phyloP scores from a whole-genome alignment of 768 basidiomycete species.

The Mycena vitilis region DNA sequence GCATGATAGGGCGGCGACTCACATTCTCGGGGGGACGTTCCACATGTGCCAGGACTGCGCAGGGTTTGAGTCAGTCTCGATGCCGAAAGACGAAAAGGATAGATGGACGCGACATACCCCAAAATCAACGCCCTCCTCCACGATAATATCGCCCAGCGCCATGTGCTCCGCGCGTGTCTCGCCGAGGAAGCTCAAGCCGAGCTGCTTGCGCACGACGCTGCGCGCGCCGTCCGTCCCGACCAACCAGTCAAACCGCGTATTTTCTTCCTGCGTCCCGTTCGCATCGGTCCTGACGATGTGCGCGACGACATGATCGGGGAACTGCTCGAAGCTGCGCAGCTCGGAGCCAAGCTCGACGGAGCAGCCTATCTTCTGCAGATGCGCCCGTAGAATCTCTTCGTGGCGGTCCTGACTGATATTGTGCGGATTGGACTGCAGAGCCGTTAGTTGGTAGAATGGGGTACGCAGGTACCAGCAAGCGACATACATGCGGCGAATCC shows the following conservation, averaged over 20 bases:
- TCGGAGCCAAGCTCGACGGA: conserved; percentile 52
- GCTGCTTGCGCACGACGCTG: conserved; percentile 51
- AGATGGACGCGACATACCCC: conserved; percentile 36
- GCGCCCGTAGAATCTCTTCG: conserved; percentile 48
- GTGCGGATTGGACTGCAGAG: conserved; percentile 35
- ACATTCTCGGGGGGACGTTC: conserved; percentile 34
- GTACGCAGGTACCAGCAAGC: conserved; percentile 20
- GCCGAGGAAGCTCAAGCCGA: conserved; percentile 56
- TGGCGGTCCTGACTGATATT: conserved; percentile 41
- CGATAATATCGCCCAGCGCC: conserved; percentile 52
- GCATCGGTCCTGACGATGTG: conserved; percentile 37
- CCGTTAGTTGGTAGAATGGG: no score
- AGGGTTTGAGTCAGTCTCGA: not conserved
- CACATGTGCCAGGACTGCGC: conserved; percentile 40
- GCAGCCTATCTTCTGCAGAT: conserved; percentile 40
- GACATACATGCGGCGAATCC: conserved; percentile 35
- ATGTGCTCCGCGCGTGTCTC: conserved; percentile 45
- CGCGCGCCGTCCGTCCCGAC: conserved; percentile 57
- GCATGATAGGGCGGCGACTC: not conserved
- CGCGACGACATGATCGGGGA: conserved; percentile 44
- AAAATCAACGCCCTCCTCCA: conserved; percentile 45
- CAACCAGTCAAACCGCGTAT: conserved; percentile 45
- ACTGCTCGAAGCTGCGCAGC: conserved; percentile 48
- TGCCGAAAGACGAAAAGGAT: not conserved
- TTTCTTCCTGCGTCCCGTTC: conserved; percentile 44